phyloP scores from a whole-genome alignment of 768 basidiomycete genomes.

The Kwoniella dejecticola region DNA sequence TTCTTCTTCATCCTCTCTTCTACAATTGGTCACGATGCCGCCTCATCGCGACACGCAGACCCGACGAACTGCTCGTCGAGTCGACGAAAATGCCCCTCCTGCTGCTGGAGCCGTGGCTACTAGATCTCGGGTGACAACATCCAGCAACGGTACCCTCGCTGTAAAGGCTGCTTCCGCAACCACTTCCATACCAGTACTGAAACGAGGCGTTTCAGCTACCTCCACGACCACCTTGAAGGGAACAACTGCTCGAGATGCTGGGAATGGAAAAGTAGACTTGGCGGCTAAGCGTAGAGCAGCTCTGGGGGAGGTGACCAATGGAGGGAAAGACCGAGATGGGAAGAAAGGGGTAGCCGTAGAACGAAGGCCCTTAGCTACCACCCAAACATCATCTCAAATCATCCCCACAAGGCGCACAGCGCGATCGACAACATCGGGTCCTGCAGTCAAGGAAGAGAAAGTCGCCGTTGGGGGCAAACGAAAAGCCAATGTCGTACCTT shows the following conservation, averaged over 20 bases:
- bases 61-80: conserved; percentile 36
- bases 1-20: neutral
- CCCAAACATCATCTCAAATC: conserved; percentile 8
- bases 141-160: conserved; percentile 18
- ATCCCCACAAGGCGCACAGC: conserved; percentile 1
- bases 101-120: conserved; percentile 23
- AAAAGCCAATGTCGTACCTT: conserved; percentile 13
- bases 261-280: conserved; percentile 14
- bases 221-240: conserved; percentile 21
- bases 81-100: conserved; percentile 50
- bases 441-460: conserved; percentile 15
- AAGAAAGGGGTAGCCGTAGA: conserved; percentile 27
- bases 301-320: conserved; percentile 48
- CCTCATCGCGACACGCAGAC: conserved; percentile 31
- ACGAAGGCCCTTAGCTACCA: conserved; percentile 28
- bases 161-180: conserved; percentile 17
- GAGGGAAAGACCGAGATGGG: conserved; percentile 1
- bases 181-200: conserved; percentile 44
- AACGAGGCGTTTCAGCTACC: conserved; percentile 29
- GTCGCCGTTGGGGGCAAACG: conserved; percentile 10
- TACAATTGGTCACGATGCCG: neutral
- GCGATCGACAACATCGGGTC: neutral
- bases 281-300: conserved; percentile 35
- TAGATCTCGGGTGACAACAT: conserved; percentile 17
- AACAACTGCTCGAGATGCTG: neutral